Percentiles rank a stretch among this genome's conserved stretches.
phyloP scores from a whole-genome alignment of 2,329 filamentous ascomycete genomes.

The Chrysoporthe cubensis region DNA sequence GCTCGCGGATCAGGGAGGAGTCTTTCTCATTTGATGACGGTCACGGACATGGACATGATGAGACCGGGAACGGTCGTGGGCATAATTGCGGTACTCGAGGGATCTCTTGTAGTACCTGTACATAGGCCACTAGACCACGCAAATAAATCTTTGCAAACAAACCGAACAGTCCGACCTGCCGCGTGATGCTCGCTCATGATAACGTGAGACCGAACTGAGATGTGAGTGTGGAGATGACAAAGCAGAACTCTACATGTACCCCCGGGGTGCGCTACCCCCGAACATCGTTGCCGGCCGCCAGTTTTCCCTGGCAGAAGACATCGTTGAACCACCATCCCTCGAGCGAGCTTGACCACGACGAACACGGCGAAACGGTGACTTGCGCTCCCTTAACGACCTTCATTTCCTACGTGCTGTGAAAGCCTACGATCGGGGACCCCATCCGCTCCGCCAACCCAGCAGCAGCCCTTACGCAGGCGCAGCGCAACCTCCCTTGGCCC shows the following conservation, averaged over 20 bases:
- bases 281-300: slow-evolving; percentile 12
- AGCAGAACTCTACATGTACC: neutral
- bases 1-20: neutral
- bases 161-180: neutral
- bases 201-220: neutral
- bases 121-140: slow-evolving; percentile 25
- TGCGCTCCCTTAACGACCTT: neutral
- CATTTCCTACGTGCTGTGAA: neutral
- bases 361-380: neutral
- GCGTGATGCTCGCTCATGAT: neutral
- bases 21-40: slow-evolving; percentile 2
- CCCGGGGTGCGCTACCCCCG: neutral
- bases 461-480: neutral
- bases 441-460: neutral
- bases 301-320: neutral
- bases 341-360: neutral
- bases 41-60: neutral
- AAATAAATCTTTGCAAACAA: slow-evolving; percentile 16
- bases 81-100: slow-evolving; percentile 5
- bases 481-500: neutral
- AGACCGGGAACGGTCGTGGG: slow-evolving; percentile 4
- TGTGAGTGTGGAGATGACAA: neutral
- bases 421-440: neutral
- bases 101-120: slow-evolving; percentile 20
- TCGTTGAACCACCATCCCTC: neutral